A percentile compares a stretch with the other conserved stretches of the same genome.
phyloP scores from a whole-genome alignment of 2,329 filamentous ascomycete genomes.

The Chalara sp. region DNA sequence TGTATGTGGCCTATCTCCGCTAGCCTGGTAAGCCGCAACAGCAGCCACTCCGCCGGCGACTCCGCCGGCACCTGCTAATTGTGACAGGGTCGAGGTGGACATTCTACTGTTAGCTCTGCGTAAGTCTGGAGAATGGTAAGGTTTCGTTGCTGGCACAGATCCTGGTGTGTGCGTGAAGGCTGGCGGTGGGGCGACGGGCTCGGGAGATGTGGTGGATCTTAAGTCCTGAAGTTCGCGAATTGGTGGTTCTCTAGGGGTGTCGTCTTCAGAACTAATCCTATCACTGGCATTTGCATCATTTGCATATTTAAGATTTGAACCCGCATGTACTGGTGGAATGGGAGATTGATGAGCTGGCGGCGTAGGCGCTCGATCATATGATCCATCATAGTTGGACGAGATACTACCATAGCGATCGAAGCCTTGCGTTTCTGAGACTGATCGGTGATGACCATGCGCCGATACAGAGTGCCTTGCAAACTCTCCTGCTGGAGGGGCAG shows the following conservation, averaged over 20 bases:
- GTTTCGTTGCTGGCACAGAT: slow-evolving; percentile 60
- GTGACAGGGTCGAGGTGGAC: slow-evolving; percentile 72
- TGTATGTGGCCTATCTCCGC: slow-evolving; percentile 16
- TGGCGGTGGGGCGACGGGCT: slow-evolving; percentile 72
- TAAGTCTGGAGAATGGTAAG: slow-evolving; percentile 69
- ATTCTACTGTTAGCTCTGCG: slow-evolving; percentile 78
- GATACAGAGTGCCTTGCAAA: not conserved
- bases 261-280: slow-evolving; percentile 51
- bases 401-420: slow-evolving; percentile 18
- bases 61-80: slow-evolving; percentile 66
- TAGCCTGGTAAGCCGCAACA: slow-evolving; percentile 31
- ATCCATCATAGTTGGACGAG: slow-evolving; percentile 17
- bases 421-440: slow-evolving; percentile 26
- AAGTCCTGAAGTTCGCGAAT: slow-evolving; percentile 48
- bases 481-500: slow-evolving; percentile 37
- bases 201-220: slow-evolving; percentile 52
- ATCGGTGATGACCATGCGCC: slow-evolving; percentile 18
- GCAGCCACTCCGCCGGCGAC: slow-evolving; percentile 22
- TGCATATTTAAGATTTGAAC: slow-evolving; percentile 24
- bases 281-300: slow-evolving; percentile 43
- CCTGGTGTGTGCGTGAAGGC: slow-evolving; percentile 71
- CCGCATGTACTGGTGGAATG: slow-evolving; percentile 21
- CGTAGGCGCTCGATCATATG: slow-evolving; percentile 17
- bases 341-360: slow-evolving; percentile 21
- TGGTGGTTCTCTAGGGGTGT: slow-evolving; percentile 33